A percentile compares a stretch with the other conserved stretches of the same genome.
Evolutionary conservation across 495 filamentous ascomycete species (phyloP).

Genomic region (Oidiodendron maius): DNA sequence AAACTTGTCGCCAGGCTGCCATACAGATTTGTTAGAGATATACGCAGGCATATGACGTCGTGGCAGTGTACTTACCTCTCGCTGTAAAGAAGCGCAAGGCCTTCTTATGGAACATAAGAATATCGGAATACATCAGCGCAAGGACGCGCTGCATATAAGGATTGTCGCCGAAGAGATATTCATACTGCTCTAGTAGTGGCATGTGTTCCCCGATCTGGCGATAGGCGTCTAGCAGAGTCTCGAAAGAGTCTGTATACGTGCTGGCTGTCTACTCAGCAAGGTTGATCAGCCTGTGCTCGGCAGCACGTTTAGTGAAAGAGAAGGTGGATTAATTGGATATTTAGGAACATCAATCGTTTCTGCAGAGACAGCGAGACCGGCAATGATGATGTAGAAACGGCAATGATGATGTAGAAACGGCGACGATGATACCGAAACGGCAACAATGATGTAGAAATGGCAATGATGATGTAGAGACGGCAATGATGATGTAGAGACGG

Average conservation of each 20-base stretch:
- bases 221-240: constrained; percentile 35
- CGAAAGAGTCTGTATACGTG: constrained; percentile 22
- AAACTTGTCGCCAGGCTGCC: constrained; percentile 29
- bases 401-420: no score
- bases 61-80: not conserved
- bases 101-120: constrained; percentile 35
- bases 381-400: not conserved
- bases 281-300: no score
- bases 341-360: not conserved
- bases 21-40: constrained; percentile 1
- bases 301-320: not conserved
- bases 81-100: constrained; percentile 28
- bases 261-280: constrained; percentile 1
- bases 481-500: no score
- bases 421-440: no score
- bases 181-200: constrained; percentile 29
- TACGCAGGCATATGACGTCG: not conserved
- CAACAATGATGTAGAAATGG: no score
- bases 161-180: constrained; percentile 23
- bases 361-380: not conserved
- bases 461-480: no score
- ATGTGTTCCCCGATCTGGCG: constrained; percentile 32
- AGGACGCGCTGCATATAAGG: constrained; percentile 27
- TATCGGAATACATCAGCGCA: constrained; percentile 35
- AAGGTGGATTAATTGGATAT: not conserved